Percentiles rank a stretch among this genome's conserved stretches.
Evolutionary conservation across 352 stramenopile species (phyloP).

Genomic region (Halophytophthora batemanensis): DNA sequence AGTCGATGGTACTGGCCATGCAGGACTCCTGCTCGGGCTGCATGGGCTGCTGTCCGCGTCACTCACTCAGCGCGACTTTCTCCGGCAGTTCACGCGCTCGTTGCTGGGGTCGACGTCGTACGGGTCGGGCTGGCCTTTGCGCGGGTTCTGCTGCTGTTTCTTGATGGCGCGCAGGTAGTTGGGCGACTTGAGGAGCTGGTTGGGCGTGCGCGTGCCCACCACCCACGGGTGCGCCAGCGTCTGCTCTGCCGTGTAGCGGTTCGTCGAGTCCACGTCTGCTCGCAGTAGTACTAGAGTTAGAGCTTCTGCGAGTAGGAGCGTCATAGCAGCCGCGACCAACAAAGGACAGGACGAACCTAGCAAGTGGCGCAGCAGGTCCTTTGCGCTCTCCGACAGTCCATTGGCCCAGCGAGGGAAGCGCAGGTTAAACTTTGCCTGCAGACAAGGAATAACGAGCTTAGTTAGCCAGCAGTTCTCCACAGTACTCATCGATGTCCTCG

Average conservation of each 20-base stretch:
- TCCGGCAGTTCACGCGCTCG: constrained; percentile 41
- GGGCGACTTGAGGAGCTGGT: constrained; percentile 85
- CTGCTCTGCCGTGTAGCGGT: constrained; percentile 82
- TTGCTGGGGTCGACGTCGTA: constrained; percentile 18
- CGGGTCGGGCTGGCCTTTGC: constrained; percentile 21
- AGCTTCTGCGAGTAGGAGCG: too few species aligned
- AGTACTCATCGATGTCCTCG: neutral
- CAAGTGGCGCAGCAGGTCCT: constrained; percentile 81
- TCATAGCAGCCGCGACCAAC: neutral
- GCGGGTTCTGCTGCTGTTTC: constrained; percentile 47
- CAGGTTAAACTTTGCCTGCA: constrained; percentile 91
- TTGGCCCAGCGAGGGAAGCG: constrained; percentile 94
- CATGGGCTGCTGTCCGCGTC: constrained; percentile 9
- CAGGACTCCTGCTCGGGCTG: too few species aligned
- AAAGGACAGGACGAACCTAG: constrained; percentile 36
- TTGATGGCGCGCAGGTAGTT: constrained; percentile 86
- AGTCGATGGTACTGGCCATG: too few species aligned
- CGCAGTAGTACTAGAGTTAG: neutral
- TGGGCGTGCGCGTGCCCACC: constrained; percentile 77
- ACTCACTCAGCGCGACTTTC: constrained; percentile 59
- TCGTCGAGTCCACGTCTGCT: constrained; percentile 70
- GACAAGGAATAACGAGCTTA: constrained; percentile 12
- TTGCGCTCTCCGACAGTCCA: constrained; percentile 79
- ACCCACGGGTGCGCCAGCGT: constrained; percentile 83
- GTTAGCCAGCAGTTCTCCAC: neutral